Percentiles rank a stretch among this genome's conserved stretches.
Conservation (phyloP, 2,329 filamentous ascomycete genomes). For the Scytalidium sp. region DNA sequence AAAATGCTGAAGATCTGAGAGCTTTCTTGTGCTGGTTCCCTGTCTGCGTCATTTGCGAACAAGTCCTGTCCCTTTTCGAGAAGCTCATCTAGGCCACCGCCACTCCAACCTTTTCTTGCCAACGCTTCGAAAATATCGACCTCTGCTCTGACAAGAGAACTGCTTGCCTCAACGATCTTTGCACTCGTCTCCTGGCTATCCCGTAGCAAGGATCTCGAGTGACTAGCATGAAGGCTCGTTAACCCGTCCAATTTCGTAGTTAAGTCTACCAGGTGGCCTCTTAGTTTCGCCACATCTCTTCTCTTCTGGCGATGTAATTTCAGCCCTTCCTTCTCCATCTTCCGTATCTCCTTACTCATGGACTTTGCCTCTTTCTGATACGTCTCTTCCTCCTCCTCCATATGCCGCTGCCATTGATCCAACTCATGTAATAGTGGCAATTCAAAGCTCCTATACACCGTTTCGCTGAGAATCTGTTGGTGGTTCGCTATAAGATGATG, state of each 20-base stretch:
- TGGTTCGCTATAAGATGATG: conserved; percentile 69
- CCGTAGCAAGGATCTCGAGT: conserved; percentile 56
- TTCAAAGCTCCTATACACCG: conserved; percentile 65
- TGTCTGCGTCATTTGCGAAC: conserved; percentile 40
- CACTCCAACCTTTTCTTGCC: conserved; percentile 65
- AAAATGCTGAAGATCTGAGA: conserved; percentile 62
- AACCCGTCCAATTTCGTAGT: conserved; percentile 61
- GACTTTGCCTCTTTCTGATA: conserved; percentile 54
- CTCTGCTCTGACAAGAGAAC: conserved; percentile 63
- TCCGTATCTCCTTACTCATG: conserved; percentile 58
- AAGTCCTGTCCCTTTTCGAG: conserved; percentile 62
- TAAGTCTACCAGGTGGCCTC: conserved; percentile 61
- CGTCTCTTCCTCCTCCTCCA: conserved; percentile 61
- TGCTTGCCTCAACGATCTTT: conserved; percentile 61
- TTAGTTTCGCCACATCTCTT: conserved; percentile 59
- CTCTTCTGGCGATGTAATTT: conserved; percentile 57
- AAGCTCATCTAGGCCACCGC: conserved; percentile 63
- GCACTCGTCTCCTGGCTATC: conserved; percentile 64
- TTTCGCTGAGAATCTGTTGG: conserved; percentile 67
- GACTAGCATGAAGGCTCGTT: conserved; percentile 57
- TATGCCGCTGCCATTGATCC: conserved; percentile 60
- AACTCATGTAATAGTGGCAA: conserved; percentile 68
- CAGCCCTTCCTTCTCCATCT: conserved; percentile 62
- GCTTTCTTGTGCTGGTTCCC: conserved; percentile 28
- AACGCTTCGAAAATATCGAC: conserved; percentile 68